Percentiles rank a stretch among this genome's conserved stretches.
Evolutionary conservation across 257 asterid genomes (phyloP).

Genomic region (Pogostemon cablin): DNA sequence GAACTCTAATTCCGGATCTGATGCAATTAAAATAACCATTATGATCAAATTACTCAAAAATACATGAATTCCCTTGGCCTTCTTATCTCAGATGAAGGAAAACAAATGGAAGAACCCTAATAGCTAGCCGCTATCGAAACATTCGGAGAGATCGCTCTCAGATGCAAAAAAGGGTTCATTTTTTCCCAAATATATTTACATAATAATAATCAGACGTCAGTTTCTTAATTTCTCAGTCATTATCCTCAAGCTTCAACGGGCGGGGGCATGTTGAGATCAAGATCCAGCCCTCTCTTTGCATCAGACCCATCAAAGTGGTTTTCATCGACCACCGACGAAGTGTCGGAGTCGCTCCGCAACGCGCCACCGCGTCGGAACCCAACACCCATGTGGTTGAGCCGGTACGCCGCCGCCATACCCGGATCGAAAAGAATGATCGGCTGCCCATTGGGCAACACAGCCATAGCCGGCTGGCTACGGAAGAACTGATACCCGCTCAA

Average conservation of each 20-base stretch:
- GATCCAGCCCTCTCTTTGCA: conserved; percentile 57
- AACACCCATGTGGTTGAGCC: conserved; percentile 24
- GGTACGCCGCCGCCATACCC: conserved; percentile 42
- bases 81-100: neutral
- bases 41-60: conserved; percentile 25
- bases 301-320: conserved; percentile 47
- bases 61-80: conserved; percentile 20
- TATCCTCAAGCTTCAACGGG: conserved; percentile 50
- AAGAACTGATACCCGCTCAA: conserved; percentile 39
- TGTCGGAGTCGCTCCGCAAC: conserved; percentile 57
- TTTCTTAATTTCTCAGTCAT: conserved; percentile 14
- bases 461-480: conserved; percentile 59
- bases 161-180: conserved; percentile 40
- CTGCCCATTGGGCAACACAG: conserved; percentile 66
- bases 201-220: conserved; percentile 42
- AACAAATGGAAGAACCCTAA: conserved; percentile 36
- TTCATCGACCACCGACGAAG: conserved; percentile 86
- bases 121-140: conserved; percentile 40
- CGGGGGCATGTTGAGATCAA: conserved; percentile 84
- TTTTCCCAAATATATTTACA: conserved; percentile 41
- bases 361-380: conserved; percentile 45
- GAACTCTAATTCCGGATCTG: conserved; percentile 28
- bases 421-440: conserved; percentile 51
- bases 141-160: conserved; percentile 41
- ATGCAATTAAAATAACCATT: conserved; percentile 18